Evolutionary conservation across 2,329 filamentous ascomycete genomes (phyloP).

Genomic region (Pseudopithomyces chartarum): DNA sequence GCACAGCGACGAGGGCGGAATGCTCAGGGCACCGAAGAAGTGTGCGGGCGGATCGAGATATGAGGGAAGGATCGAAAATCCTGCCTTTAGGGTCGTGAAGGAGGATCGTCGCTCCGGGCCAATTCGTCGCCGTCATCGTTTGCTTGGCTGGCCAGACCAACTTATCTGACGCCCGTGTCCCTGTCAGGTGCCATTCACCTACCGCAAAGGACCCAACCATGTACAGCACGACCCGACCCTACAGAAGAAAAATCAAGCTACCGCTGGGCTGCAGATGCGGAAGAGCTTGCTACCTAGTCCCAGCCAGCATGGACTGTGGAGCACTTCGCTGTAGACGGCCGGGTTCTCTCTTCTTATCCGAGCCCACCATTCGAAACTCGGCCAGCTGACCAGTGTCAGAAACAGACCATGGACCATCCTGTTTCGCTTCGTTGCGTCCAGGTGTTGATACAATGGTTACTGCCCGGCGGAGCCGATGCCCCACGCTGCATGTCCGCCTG

Average conservation of each 20-base stretch:
- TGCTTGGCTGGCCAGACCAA: not conserved
- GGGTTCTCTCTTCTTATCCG: not conserved
- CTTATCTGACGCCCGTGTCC: not conserved
- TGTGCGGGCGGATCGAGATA: conserved; percentile 13
- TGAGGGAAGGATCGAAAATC: conserved; percentile 10
- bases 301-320: not conserved
- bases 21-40: conserved; percentile 1
- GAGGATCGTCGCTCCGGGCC: not conserved
- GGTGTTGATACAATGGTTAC: conserved; percentile 7
- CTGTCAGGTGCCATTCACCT: not conserved
- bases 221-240: not conserved
- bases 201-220: not conserved
- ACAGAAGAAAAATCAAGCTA: not conserved
- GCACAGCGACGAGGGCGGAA: conserved; percentile 2
- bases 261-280: not conserved
- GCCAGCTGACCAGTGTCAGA: not conserved
- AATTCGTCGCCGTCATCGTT: not conserved
- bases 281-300: not conserved
- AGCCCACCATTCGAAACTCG: not conserved
- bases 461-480: conserved; percentile 8
- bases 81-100: not conserved
- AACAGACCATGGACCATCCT: not conserved
- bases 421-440: conserved; percentile 3
- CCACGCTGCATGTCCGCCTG: conserved; percentile 12
- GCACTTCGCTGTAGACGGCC: not conserved